Base-by-base conservation (phyloP, 1,284 basidiomycete species). In the Moniliophthora roreri region DNA sequence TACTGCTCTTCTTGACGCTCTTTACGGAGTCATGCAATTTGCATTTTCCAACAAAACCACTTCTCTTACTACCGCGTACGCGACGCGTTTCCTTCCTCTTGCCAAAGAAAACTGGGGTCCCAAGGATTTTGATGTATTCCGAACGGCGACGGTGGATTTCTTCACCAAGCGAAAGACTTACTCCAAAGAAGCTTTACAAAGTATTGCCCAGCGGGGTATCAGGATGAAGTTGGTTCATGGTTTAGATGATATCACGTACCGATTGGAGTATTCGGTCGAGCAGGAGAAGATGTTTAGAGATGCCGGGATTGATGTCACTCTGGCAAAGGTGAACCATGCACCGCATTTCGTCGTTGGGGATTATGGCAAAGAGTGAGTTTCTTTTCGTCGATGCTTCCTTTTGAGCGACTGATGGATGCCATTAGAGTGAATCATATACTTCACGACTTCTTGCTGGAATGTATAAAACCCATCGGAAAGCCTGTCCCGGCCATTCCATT, bases 1-100 rank as follows among this genome's bases (percentile, higher is more conserved):
- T 13, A 55, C 57, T 16, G 68, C 67, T 7, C 50, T 70, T 7
- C 59, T 57, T 2, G 69, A 72, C 42, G 62, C 67, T 2, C 52
- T 67, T 4, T 58, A 57, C 28, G 68, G 69, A 13, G 62, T 62
- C 9, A 39, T 69, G 4, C 67, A 73, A 47, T 63, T 75, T 11
- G 69, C 60, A 2, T 70, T 71, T 47, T 71, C 66, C 51, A 60
- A 63, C 24, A 42, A 59, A 15, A 45, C 51, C 16, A 53, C 56
- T 3, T 52, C 51, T 10, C 51, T 71, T 8, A 56, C 62, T 10
- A 57, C 59, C 39, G 64, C 69, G 66, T 72, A 60, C 21, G 61
- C 51, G 0, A 21, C 20, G 15, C 20, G 20, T 2, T 28, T 32
- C 8, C n/a, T 55, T 13, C 45, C 55, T 5, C 15, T 35, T 15